Evolutionary conservation across 2,329 filamentous ascomycete species (phyloP).

Genomic region (Spiromastix sp.): DNA sequence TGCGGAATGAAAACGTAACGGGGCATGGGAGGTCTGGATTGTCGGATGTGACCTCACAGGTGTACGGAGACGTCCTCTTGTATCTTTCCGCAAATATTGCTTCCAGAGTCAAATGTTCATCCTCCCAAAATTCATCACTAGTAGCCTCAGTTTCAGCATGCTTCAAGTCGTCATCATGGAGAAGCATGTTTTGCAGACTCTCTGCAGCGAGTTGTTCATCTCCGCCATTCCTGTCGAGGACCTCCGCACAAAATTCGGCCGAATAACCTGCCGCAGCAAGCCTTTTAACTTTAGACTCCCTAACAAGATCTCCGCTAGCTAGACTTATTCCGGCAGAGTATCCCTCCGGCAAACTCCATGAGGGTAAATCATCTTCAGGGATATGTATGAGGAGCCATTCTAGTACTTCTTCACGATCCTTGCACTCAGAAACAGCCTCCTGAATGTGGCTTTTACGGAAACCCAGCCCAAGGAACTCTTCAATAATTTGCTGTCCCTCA

Average conservation of each 20-base stretch:
- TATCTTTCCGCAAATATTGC: constrained; percentile 76
- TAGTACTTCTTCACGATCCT: constrained; percentile 81
- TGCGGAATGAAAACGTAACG: constrained; percentile 55
- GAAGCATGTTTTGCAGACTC: constrained; percentile 60
- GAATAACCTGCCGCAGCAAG: constrained; percentile 78
- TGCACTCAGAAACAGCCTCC: constrained; percentile 79
- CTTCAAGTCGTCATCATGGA: constrained; percentile 34
- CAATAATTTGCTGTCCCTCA: constrained; percentile 52
- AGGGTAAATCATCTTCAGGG: constrained; percentile 89
- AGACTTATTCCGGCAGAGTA: constrained; percentile 87
- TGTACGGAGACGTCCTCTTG: constrained; percentile 46
- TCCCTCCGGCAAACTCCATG: constrained; percentile 82
- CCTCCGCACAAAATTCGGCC: constrained; percentile 67
- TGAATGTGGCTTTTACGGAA: constrained; percentile 85
- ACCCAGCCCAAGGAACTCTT: constrained; percentile 65
- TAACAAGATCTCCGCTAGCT: constrained; percentile 67
- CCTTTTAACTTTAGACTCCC: constrained; percentile 72
- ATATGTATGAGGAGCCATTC: constrained; percentile 97
- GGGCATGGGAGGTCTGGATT: constrained; percentile 32
- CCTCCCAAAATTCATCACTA: constrained; percentile 60
- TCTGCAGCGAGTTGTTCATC: constrained; percentile 72
- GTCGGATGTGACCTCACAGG: constrained; percentile 62
- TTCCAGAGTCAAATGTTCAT: constrained; percentile 74
- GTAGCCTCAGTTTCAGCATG: constrained; percentile 12
- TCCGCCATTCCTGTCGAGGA: constrained; percentile 58